Evolutionary conservation across 306 rosid genomes (phyloP).

Genomic region (Ormosia emarginata): DNA sequence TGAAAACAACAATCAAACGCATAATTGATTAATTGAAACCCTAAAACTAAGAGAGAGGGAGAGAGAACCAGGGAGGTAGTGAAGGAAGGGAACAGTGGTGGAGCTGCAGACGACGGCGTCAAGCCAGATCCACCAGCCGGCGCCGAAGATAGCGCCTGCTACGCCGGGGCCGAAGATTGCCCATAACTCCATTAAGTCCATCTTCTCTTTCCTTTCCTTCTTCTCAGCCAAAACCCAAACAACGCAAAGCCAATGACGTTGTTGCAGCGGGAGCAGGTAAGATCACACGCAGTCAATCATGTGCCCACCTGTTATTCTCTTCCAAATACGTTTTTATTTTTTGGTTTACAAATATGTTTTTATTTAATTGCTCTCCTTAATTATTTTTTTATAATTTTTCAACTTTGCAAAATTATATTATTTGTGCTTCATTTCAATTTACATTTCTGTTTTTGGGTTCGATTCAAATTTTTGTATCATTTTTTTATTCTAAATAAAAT

Average conservation of each 20-base stretch:
- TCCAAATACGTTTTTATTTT: no score
- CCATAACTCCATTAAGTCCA: conserved; percentile 90
- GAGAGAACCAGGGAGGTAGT: conserved; percentile 81
- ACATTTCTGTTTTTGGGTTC: no score
- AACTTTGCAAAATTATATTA: no score
- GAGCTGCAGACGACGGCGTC: conserved; percentile 98
- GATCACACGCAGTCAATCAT: neutral
- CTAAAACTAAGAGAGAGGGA: conserved; percentile 3
- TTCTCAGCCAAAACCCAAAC: neutral
- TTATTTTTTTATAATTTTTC: no score
- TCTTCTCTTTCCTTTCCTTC: neutral
- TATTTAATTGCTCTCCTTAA: no score
- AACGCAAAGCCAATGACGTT: no score
- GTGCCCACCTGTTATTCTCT: neutral
- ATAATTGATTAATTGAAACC: conserved; percentile 39
- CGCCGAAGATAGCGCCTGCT: conserved; percentile 87
- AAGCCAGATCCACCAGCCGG: conserved; percentile 99
- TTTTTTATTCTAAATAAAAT: no score
- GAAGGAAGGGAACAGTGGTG: conserved; percentile 70
- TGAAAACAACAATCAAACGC: conserved; percentile 8
- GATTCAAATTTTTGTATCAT: no score
- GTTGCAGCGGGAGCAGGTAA: no score
- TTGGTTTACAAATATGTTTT: no score
- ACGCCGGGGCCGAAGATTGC: conserved; percentile 96
- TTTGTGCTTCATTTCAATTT: no score